Base-by-base conservation (phyloP, 2,329 filamentous ascomycete genomes). In the Lachnellula arida region DNA sequence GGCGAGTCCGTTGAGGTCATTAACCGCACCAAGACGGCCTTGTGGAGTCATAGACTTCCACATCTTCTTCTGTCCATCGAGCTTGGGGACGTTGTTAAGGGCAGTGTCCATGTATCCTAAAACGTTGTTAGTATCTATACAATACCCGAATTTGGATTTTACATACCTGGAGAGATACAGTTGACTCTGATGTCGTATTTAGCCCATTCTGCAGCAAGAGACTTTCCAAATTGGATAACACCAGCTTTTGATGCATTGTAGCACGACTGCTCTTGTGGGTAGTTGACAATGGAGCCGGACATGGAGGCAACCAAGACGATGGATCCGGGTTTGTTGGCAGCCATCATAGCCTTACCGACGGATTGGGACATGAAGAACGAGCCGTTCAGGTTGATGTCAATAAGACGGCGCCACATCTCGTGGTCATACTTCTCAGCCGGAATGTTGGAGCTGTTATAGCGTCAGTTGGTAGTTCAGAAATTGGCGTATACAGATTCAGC, bases 201-300 rank as follows among this genome's bases (percentile, higher is more conserved):
- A 67, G 89, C 87, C 89, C 89, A 93, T 75, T 94, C 89, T 54
- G 88, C 88, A 44, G 88, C 89, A 23, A 94, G 82, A 3, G 87
- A 91, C 77, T 89, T 90, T 73, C 84, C 87, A 52, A 92, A 81
- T 74, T 89, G 86, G 63, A 90, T 81, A 39, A 91, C 87, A 65
- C 85, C 88, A 15, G 89, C 87, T 81, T 92, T 92, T 73, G 86
- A 89, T 32, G 88, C 87, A 68, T 92, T 92, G 81, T 93, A 93
- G 74, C 86, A 89, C 47, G 79, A 84, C 75, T 92, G 88, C 76
- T 91, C 86, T 75, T 92, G 88, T 6, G 88, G 89, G 77, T 86
- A 91, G 82, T 93, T 93, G 79, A 91, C 89, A 62, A 93, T 84
- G 75, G 84, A 83, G 63, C 88, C 89, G 49, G 87, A 90, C 88